Conservation (phyloP, 257 asterid genomes). For the Fraxinus quadrangulata region DNA sequence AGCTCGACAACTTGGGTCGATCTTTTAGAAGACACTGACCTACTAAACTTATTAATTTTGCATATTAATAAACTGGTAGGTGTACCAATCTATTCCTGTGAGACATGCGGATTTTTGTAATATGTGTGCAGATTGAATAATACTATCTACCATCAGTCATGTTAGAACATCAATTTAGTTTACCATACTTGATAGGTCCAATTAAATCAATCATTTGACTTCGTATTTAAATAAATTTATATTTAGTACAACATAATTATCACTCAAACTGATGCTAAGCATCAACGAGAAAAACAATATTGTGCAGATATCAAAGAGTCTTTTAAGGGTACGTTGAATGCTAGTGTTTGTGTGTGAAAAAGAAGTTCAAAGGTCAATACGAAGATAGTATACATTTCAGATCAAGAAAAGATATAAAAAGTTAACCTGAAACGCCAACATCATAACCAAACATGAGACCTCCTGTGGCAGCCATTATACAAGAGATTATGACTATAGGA, state of each 20-base stretch:
- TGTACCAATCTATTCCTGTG: background rate
- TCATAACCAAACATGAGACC: constrained; percentile 93
- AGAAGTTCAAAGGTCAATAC: background rate
- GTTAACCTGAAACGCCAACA: constrained; percentile 69
- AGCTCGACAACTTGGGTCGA: background rate
- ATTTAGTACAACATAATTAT: too few species aligned
- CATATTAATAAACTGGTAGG: background rate
- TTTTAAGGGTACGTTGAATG: too few species aligned
- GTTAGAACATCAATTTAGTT: too few species aligned
- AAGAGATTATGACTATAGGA: constrained; percentile 72
- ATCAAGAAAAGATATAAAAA: background rate
- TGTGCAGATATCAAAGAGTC: too few species aligned
- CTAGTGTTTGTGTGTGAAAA: too few species aligned
- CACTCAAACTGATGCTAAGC: too few species aligned
- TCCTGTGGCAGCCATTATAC: constrained; percentile 86
- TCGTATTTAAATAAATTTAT: too few species aligned
- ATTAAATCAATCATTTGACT: too few species aligned
- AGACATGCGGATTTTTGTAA: too few species aligned
- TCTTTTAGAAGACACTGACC: background rate
- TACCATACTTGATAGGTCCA: too few species aligned
- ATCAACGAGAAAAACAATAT: fast-evolving
- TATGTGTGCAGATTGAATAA: too few species aligned
- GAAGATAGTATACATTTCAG: background rate
- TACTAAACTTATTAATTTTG: background rate
- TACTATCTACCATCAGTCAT: too few species aligned